Evolutionary conservation across 768 basidiomycete genomes (phyloP), one percentile per base, ranked within the genome.

Genomic region (Russula earlei): DNA sequence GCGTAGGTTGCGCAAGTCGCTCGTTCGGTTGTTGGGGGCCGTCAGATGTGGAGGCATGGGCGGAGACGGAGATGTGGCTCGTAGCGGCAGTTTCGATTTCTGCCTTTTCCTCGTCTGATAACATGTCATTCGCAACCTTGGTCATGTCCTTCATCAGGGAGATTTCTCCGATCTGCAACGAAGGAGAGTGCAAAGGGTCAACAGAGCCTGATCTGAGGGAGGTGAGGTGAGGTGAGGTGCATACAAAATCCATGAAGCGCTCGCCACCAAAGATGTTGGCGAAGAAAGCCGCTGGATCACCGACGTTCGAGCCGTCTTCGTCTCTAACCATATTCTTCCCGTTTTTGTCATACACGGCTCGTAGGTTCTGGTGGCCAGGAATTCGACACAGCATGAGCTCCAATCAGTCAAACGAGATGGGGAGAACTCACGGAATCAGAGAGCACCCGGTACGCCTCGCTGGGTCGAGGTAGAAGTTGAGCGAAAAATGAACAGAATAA

Each of bases 251-350:
- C 55, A 75, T 71, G 68, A 96, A 96, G 24, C 87, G 79, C 65
- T 95, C 94, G 22, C 96, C 95, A 50, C 93, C 93, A 67, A 99
- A 99, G 15, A 98, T 89, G 65, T 88, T 86, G 19, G 90, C 87
- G 66, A 99, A 99, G 76, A 99, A 89, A 55, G 88, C 87, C 36
- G 89, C 85, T 3, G 96, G 92, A 65, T 99, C 94, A 44, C 91
- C 87, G 79, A 94, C 87, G 38, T 77, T 83, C 43, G 79, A 67
- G 15, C 76, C 80, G n/a, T 87, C 84, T 64, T 90, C 87, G 65
- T 84, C 86, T 69, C 89, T 88, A 55, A 78, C 90, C 80, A 87
- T 90, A 48, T 82, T 79, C 71, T 89, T 91, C 42, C 96, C 96
- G 74, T 95, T 86, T 74, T 91, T 92, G 70, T 99, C 93, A 66